Evolutionary conservation across 768 basidiomycete genomes (phyloP), one percentile per base, ranked within the genome.

Genomic region (Kwoniella sp.): DNA sequence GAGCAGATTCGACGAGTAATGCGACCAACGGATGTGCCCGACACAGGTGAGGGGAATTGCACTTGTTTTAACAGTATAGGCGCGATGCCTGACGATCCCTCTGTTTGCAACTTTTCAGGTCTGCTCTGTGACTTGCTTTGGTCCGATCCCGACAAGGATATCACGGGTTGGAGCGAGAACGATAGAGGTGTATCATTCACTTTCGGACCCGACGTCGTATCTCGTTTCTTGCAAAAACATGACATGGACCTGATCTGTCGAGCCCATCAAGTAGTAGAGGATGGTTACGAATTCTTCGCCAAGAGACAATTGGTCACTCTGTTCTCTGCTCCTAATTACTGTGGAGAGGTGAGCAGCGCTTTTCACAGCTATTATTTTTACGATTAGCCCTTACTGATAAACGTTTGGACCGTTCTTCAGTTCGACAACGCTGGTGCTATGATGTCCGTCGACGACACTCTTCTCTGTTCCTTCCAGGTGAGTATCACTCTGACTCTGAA

Each of bases 121-220:
- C 84, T 97, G 48, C 86, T 98, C 33, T 98, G 92, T 79, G 95
- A 99, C 81, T 84, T 99, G 55, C 83, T 99, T 76, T 99, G 95
- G 95, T 95, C 95, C 59, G 95, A 99, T 82, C 95, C 95, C 37
- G 95, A 98, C 84, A 97, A 98, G 81, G 95, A 97, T 78, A 97
- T 98, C 79, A 94, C 92, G 15, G 95, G 95, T 6, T 99, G 95
- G 95, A 92, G 91, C 80, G 95, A 99, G 83, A 99, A 99, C 80
- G 95, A 99, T 81, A 86, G 95, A 77, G 95, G 95, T 63, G 95
- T 99, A 55, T 96, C 93, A 46, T 99, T 99, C 82, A 98, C 95
- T 24, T 99, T 97, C 80, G 95, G 95, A 8, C 92, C 94, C 24
- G 95, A 98, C 78, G 95, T 99, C 52, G 95, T 99, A 56, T 91